Percentiles rank a stretch among this genome's conserved stretches.
Conservation (phyloP, 495 filamentous ascomycete species). For the Penicillium cosmopolitanum region DNA sequence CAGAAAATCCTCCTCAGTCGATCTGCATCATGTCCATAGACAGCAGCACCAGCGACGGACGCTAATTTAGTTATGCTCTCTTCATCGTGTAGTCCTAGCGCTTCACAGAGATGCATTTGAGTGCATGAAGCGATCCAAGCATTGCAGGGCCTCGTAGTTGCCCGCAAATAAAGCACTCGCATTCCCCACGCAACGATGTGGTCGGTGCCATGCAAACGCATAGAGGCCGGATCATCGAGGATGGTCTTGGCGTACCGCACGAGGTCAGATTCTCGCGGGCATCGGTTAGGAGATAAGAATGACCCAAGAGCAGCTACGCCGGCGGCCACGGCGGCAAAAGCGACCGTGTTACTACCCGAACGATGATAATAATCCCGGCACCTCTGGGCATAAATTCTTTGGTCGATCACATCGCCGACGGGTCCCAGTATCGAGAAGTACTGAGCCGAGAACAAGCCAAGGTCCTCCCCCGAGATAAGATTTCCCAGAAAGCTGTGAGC, state of each 20-base stretch:
- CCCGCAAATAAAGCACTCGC: conserved; percentile 38
- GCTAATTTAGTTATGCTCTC: conserved; percentile 33
- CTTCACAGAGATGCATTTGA: conserved; percentile 36
- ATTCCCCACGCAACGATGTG: conserved; percentile 40
- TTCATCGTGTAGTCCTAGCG: conserved; percentile 34
- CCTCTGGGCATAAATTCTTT: conserved; percentile 33
- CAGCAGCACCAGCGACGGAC: conserved; percentile 24
- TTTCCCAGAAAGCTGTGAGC: conserved; percentile 25
- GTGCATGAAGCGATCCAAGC: conserved; percentile 44
- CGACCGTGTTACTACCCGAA: conserved; percentile 21
- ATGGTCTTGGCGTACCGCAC: conserved; percentile 38
- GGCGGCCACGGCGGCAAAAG: conserved; percentile 35
- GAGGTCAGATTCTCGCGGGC: conserved; percentile 34
- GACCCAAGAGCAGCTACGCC: conserved; percentile 35
- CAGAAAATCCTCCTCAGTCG: conserved; percentile 38
- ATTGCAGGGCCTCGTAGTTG: conserved; percentile 38
- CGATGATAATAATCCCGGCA: conserved; percentile 34
- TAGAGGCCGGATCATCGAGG: conserved; percentile 37
- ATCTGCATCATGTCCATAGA: conserved; percentile 32
- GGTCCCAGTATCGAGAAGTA: conserved; percentile 32
- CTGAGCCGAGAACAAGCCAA: conserved; percentile 22
- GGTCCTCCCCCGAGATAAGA: conserved; percentile 34
- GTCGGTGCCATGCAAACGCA: conserved; percentile 34
- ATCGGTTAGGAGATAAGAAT: conserved; percentile 31
- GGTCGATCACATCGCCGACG: conserved; percentile 31